phyloP scores from a whole-genome alignment of 345 rosid species.

The Hypericum androsaemum region DNA sequence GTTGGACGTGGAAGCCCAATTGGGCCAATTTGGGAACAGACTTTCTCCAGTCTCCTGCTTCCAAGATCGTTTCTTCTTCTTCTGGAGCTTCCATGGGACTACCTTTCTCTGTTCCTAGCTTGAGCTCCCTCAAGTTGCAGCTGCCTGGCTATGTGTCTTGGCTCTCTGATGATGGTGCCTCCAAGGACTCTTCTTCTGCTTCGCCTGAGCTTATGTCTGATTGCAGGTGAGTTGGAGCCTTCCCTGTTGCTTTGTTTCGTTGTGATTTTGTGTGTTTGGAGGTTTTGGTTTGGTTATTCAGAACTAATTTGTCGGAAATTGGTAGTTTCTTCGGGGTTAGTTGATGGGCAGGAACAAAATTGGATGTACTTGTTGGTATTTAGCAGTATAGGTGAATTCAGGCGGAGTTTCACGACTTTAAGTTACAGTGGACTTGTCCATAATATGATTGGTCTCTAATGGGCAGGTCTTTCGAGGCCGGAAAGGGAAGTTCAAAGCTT shows the following conservation, averaged over 20 bases:
- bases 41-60: constrained; percentile 20
- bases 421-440: background rate
- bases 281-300: background rate
- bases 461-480: constrained; percentile 31
- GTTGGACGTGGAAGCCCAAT: constrained; percentile 93
- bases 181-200: constrained; percentile 13
- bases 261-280: constrained; percentile 3
- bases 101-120: constrained; percentile 22
- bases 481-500: constrained; percentile 26
- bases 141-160: constrained; percentile 40
- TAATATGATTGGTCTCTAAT: background rate
- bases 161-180: constrained; percentile 23
- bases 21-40: constrained; percentile 63
- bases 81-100: constrained; percentile 3
- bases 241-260: too few relatives aligned
- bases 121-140: constrained; percentile 41
- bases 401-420: background rate
- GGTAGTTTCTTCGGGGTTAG: background rate
- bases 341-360: background rate
- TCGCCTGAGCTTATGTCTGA: constrained; percentile 20
- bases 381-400: background rate
- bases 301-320: background rate
- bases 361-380: too few relatives aligned
- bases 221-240: constrained; percentile 37
- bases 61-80: constrained; percentile 8